Conservation (phyloP, 2,329 filamentous ascomycete genomes). For the Aspergillus sp. region DNA sequence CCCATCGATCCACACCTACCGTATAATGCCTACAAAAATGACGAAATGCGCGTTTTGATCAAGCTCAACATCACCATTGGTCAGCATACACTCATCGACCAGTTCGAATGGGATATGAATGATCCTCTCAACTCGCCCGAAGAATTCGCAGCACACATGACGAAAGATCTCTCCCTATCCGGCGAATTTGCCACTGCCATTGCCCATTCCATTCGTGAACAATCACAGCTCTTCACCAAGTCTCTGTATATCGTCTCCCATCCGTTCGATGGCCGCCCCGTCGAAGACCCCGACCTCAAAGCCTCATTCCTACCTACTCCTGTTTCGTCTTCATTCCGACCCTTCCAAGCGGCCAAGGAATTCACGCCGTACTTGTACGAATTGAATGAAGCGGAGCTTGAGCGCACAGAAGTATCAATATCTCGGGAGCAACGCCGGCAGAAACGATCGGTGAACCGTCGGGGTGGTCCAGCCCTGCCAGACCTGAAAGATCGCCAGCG, state of each 20-base stretch:
- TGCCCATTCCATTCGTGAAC: constrained; percentile 93
- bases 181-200: constrained; percentile 97
- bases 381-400: constrained; percentile 79
- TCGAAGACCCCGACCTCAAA: constrained; percentile 85
- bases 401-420: constrained; percentile 84
- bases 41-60: constrained; percentile 93
- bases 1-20: constrained; percentile 81
- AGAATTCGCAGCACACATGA: constrained; percentile 85
- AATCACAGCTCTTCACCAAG: constrained; percentile 87
- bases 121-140: constrained; percentile 89
- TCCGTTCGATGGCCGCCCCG: constrained; percentile 84
- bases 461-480: constrained; percentile 86
- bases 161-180: constrained; percentile 77
- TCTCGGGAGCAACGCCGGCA: constrained; percentile 88
- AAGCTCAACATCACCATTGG: constrained; percentile 98
- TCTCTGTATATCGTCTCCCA: constrained; percentile 90
- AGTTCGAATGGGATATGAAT: constrained; percentile 99
- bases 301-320: constrained; percentile 80
- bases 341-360: constrained; percentile 87
- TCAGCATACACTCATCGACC: constrained; percentile 84
- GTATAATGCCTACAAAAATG: constrained; percentile 93
- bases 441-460: constrained; percentile 88
- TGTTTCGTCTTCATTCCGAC: constrained; percentile 72
- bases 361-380: constrained; percentile 91
- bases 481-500: constrained; percentile 91